A percentile compares a stretch with the other conserved stretches of the same genome.
phyloP scores from a whole-genome alignment of 495 filamentous ascomycete species.

The Penicillium goetzii region DNA sequence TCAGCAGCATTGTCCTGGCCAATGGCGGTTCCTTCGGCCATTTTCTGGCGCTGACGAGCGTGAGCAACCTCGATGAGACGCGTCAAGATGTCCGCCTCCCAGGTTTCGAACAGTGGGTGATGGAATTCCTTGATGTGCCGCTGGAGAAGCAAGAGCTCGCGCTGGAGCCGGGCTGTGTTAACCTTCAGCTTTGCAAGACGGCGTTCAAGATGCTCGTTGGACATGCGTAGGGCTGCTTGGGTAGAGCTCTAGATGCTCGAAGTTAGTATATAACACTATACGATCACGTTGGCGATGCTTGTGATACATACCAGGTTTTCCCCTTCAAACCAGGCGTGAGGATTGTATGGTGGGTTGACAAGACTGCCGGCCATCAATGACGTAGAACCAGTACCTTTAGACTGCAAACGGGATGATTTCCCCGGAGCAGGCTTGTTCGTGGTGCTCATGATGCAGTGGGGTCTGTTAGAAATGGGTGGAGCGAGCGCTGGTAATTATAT shows the following conservation, averaged over 20 bases:
- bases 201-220: conserved; percentile 31
- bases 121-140: conserved; percentile 36
- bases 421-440: neutral
- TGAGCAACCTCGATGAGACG: conserved; percentile 44
- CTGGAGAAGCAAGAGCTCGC: conserved; percentile 35
- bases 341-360: neutral
- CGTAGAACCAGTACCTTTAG: neutral
- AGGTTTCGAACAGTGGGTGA: conserved; percentile 37
- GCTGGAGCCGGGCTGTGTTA: conserved; percentile 30
- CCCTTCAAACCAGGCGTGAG: neutral
- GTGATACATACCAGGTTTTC: conserved; percentile 3
- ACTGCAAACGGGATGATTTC: neutral
- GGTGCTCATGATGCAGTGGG: neutral
- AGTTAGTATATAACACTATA: neutral
- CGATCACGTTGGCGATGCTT: neutral
- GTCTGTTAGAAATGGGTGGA: neutral
- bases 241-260: conserved; percentile 6
- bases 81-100: conserved; percentile 46
- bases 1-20: conserved; percentile 19
- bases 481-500: neutral
- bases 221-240: conserved; percentile 26
- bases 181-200: conserved; percentile 29
- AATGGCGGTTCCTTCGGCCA: conserved; percentile 29
- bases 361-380: neutral
- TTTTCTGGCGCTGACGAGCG: conserved; percentile 29